Evolutionary conservation across 1,284 basidiomycete species (phyloP).

Genomic region (Earliella scabrosa): DNA sequence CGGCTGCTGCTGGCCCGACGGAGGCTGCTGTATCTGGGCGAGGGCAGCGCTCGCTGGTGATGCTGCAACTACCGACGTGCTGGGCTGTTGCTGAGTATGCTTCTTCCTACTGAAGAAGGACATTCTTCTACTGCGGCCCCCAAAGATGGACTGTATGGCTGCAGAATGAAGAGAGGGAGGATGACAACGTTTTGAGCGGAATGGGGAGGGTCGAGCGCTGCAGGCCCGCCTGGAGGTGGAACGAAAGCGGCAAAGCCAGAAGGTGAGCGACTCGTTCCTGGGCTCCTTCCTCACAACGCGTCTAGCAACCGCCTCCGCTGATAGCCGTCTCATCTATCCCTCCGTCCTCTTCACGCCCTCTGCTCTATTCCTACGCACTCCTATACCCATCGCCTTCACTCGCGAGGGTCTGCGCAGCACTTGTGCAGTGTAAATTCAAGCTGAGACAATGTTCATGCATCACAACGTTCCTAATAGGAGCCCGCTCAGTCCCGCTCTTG

Average conservation of each 20-base stretch:
- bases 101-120: conserved; percentile 90
- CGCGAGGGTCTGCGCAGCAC: neutral
- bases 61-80: conserved; percentile 53
- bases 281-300: conserved; percentile 20
- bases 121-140: conserved; percentile 72
- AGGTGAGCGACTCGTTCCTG: conserved; percentile 17
- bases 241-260: conserved; percentile 24
- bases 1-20: conserved; percentile 30
- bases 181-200: conserved; percentile 11
- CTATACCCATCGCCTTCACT: neutral
- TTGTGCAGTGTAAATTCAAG: too few relatives aligned
- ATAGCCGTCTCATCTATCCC: conserved; percentile 22
- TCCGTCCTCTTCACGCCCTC: neutral
- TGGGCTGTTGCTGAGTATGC: conserved; percentile 47
- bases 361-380: neutral
- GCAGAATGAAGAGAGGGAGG: conserved; percentile 24
- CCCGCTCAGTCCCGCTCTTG: too few relatives aligned
- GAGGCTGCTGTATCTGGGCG: conserved; percentile 44
- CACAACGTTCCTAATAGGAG: too few relatives aligned
- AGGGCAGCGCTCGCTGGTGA: conserved; percentile 64
- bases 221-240: conserved; percentile 32
- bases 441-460: too few relatives aligned
- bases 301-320: conserved; percentile 29
- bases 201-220: conserved; percentile 24
- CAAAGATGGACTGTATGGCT: conserved; percentile 62